These are phyloP conservation scores for Bauhinia variegata DNA, from an alignment of 306 rosid genomes.

Conservation along the genomic window DNA sequence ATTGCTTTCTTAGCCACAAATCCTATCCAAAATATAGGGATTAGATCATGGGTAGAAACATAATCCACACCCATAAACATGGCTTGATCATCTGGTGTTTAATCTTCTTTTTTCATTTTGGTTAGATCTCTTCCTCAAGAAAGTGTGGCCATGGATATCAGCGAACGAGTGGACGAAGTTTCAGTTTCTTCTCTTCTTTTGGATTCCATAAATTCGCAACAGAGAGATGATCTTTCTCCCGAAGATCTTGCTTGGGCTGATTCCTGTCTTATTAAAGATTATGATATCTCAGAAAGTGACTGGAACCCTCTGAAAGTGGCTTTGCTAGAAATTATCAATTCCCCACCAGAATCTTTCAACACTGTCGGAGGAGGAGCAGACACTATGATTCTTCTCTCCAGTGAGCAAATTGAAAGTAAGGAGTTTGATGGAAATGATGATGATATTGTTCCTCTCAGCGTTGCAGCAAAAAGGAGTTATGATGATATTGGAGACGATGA, in stretches of 20 bases:
- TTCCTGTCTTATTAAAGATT: conserved; percentile 58
- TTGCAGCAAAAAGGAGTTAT: too few relatives aligned
- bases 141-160: conserved; percentile 44
- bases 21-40: neutral
- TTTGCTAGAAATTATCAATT: conserved; percentile 58
- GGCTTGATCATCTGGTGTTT: neutral
- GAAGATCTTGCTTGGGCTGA: conserved; percentile 82
- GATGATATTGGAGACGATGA: conserved; percentile 10
- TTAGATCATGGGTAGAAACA: neutral
- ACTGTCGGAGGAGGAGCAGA: conserved; percentile 29
- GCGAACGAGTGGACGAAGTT: conserved; percentile 26
- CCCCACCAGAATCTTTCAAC: conserved; percentile 40
- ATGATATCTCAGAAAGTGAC: conserved; percentile 38
- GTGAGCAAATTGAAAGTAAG: neutral
- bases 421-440: neutral
- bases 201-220: conserved; percentile 23
- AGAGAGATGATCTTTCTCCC: conserved; percentile 43
- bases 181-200: conserved; percentile 29
- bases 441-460: too few relatives aligned
- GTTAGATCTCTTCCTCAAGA: conserved; percentile 23
- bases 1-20: conserved; percentile 4
- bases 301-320: conserved; percentile 65
- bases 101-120: conserved; percentile 9
- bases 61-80: too few relatives aligned
- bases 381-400: conserved; percentile 32